Conservation (phyloP, 2,329 filamentous ascomycete species). For the Fusarium nisikadoi region DNA sequence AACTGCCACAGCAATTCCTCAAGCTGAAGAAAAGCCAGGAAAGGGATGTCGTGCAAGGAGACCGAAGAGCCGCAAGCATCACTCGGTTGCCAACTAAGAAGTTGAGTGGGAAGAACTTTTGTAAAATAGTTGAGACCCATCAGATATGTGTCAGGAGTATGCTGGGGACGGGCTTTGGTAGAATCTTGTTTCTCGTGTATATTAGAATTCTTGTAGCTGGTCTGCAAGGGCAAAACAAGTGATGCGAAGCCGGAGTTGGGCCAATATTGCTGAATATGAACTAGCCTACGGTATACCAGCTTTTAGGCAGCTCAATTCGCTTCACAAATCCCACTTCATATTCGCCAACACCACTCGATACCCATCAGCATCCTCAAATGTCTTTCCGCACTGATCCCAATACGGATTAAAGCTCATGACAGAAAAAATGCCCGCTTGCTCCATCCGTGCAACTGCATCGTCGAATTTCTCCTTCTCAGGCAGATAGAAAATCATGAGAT, state of each 20-base stretch:
- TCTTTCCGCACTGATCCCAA: background rate
- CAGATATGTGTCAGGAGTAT: background rate
- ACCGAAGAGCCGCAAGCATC: background rate
- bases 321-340: background rate
- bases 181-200: background rate
- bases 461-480: background rate
- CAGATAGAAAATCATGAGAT: background rate
- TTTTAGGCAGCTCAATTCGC: accelerated
- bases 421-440: background rate
- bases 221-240: background rate
- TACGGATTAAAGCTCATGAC: background rate
- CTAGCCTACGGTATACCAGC: accelerated
- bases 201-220: background rate
- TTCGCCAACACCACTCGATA: background rate
- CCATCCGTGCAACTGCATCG: background rate
- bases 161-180: too few species aligned
- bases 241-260: accelerated
- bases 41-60: background rate
- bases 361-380: background rate
- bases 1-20: background rate
- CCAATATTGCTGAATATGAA: background rate
- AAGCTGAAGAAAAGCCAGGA: background rate
- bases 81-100: background rate
- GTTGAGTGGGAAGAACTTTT: background rate
- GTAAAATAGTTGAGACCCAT: background rate